Base-by-base conservation (phyloP, 2,329 filamentous ascomycete genomes). In the Hymenoscyphus fructigenus region DNA sequence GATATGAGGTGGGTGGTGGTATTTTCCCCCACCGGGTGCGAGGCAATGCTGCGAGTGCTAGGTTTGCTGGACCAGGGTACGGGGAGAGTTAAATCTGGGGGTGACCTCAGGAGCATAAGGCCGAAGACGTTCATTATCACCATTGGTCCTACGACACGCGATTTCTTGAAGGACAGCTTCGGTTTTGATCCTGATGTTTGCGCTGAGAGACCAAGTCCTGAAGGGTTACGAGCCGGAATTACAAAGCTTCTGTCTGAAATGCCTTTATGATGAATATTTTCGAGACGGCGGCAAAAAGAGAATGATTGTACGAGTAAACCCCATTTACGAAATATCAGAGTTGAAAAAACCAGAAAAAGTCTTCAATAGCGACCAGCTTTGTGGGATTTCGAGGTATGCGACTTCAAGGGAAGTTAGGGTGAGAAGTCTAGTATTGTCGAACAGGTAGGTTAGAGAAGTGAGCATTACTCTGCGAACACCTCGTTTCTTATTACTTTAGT, bases 61-160 rank as follows among this genome's bases (percentile, higher is more conserved):
- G 83, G 80, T 2, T 70, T 84, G 69, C 73, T 88, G 20, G 83
- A 87, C 63, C 72, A 76, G 5, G 73, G 75, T 20, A 83, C 80
- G 0, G 79, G 79, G 23, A 81, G 75, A 71, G 78, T 75, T n/a
- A 81, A 75, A 71, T 78, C 75, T 23, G 72, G 59, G 47, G 62
- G 57, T 41, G 64, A 20, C 10, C 63, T 66, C 61, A 74, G 75
- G 32, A 78, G 9, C 23, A 78, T 10, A 17, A 38, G 5, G 14
- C 12, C 36, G 2, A 82, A 76, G 60, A 89, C 88, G 0, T 87
- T 85, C 67, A 82, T 98, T 66, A 92, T 90, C 15, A 96, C 93
- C 0, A 99, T 99, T 77, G 95, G 95, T 0, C 94, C 95, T 14
- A 99, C 95, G 20, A 99, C 95, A 12, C 84, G 89, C 68, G 88